A percentile compares a stretch with the other conserved stretches of the same genome.
Evolutionary conservation across 2,329 filamentous ascomycete species (phyloP).

Genomic region (Fusarium napiforme): DNA sequence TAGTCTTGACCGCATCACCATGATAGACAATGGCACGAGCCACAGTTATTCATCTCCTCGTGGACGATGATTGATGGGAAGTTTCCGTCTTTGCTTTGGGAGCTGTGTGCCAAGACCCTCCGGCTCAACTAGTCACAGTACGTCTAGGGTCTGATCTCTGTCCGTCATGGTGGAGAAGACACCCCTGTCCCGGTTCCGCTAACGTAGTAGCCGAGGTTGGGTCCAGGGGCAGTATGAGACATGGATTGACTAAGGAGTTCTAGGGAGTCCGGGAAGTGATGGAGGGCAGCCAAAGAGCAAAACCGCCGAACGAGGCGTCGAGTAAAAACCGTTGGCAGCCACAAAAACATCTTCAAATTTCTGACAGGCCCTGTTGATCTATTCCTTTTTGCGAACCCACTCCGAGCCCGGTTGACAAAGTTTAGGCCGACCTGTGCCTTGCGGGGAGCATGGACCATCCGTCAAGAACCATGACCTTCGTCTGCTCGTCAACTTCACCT

Average conservation of each 20-base stretch:
- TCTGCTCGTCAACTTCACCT: slow-evolving; percentile 30
- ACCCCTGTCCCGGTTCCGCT: slow-evolving; percentile 29
- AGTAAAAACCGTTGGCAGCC: slow-evolving; percentile 32
- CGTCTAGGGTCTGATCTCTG: slow-evolving; percentile 26
- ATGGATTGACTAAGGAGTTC: slow-evolving; percentile 9
- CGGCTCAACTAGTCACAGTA: slow-evolving; percentile 24
- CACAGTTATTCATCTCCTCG: slow-evolving; percentile 18
- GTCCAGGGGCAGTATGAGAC: slow-evolving; percentile 21
- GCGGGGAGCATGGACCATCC: slow-evolving; percentile 17
- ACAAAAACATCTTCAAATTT: slow-evolving; percentile 29
- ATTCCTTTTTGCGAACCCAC: slow-evolving; percentile 37
- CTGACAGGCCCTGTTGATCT: slow-evolving; percentile 38
- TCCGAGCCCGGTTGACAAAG: slow-evolving; percentile 32
- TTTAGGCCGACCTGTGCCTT: slow-evolving; percentile 29
- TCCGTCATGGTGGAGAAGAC: slow-evolving; percentile 36
- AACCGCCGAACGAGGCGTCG: slow-evolving; percentile 27
- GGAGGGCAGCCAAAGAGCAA: slow-evolving; percentile 19
- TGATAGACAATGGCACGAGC: slow-evolving; percentile 20
- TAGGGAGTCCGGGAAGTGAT: slow-evolving; percentile 6
- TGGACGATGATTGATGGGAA: slow-evolving; percentile 38
- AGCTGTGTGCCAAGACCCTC: slow-evolving; percentile 31
- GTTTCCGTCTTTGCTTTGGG: slow-evolving; percentile 12
- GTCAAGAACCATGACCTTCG: slow-evolving; percentile 7
- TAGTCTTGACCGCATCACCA: background rate
- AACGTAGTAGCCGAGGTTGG: slow-evolving; percentile 34